phyloP scores from a whole-genome alignment of 1,139 yeast genomes.

The Wickerhamiella infanticola region DNA sequence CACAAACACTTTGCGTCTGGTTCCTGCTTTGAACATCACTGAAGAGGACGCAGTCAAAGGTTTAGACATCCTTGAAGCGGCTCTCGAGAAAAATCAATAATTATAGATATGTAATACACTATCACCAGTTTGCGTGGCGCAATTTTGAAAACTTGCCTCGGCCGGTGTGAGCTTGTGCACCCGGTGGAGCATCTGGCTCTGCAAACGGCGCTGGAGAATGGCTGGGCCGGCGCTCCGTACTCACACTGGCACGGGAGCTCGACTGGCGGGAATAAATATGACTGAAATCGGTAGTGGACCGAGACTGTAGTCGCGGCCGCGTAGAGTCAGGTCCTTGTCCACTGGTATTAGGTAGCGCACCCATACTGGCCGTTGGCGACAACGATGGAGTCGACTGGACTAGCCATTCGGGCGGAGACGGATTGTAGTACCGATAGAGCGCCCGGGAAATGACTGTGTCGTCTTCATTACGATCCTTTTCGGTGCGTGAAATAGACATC shows the following conservation, averaged over 20 bases:
- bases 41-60: conserved; percentile 57
- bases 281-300: neutral
- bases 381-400: neutral
- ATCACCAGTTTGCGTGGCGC: neutral
- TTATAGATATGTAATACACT: neutral
- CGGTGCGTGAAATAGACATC: conserved; percentile 18
- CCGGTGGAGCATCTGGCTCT: no score
- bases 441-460: conserved; percentile 26
- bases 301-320: neutral
- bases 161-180: neutral
- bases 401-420: conserved; percentile 14
- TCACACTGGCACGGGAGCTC: neutral
- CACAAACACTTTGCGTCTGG: conserved; percentile 71
- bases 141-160: neutral
- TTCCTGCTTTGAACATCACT: conserved; percentile 81
- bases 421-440: conserved; percentile 20
- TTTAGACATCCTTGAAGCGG: conserved; percentile 42
- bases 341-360: no score
- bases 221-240: neutral
- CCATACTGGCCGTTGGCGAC: no score
- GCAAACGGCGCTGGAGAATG: no score
- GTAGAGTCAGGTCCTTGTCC: no score
- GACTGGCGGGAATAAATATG: neutral
- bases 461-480: conserved; percentile 21
- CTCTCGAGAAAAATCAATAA: conserved; percentile 18